Conservation (phyloP, 805 yeast species). For the Candida qinlingensis region DNA sequence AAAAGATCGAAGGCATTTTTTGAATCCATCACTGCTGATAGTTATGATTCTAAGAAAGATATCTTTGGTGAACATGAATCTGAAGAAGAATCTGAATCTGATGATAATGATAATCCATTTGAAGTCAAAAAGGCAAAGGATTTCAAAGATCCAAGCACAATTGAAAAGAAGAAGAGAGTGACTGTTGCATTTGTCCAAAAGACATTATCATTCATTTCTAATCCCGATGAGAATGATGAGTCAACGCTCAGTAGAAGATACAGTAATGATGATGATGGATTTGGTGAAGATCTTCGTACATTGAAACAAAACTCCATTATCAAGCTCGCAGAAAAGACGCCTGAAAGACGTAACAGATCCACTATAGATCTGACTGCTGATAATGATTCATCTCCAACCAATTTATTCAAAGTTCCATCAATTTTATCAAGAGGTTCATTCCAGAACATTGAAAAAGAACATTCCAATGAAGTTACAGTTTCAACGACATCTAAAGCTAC, state of each 20-base stretch:
- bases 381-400: slow-evolving; percentile 19
- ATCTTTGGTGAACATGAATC: slow-evolving; percentile 25
- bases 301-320: slow-evolving; percentile 40
- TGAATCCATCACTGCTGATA: slow-evolving; percentile 51
- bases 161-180: slow-evolving; percentile 31
- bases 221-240: slow-evolving; percentile 22
- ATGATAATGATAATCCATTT: slow-evolving; percentile 25
- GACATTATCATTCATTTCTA: slow-evolving; percentile 47
- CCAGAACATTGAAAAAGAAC: slow-evolving; percentile 25
- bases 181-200: slow-evolving; percentile 52
- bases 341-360: slow-evolving; percentile 12
- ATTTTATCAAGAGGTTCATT: slow-evolving; percentile 38
- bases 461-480: slow-evolving; percentile 41
- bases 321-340: slow-evolving; percentile 28
- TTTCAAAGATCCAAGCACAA: slow-evolving; percentile 18
- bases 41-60: slow-evolving; percentile 27
- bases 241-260: slow-evolving; percentile 21
- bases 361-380: slow-evolving; percentile 16
- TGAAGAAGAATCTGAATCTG: slow-evolving; percentile 24
- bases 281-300: slow-evolving; percentile 38
- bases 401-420: slow-evolving; percentile 32
- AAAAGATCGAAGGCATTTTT: slow-evolving; percentile 64
- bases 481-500: slow-evolving; percentile 50
- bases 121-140: slow-evolving; percentile 25
- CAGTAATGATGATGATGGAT: slow-evolving; percentile 30